These are phyloP conservation scores for Protoeuglena noctilucae DNA, from an alignment of 139 green algal species.

Conservation along the genomic window DNA sequence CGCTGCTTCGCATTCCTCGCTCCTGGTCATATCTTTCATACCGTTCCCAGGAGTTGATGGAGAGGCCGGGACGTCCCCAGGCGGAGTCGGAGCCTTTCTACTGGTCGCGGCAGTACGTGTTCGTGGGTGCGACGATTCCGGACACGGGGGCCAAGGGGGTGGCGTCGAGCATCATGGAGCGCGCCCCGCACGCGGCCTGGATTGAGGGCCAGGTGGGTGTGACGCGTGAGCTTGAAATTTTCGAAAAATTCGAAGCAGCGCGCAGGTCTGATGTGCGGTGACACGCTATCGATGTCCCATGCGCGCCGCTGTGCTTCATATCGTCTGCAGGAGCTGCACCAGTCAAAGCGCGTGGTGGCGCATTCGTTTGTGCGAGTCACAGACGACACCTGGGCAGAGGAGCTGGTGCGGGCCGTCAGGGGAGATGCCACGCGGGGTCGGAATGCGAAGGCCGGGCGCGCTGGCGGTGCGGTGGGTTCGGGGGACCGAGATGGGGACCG, in stretches of 20 bases:
- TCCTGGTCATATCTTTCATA: no score
- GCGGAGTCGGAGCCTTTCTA: not conserved
- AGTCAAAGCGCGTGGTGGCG: conserved; percentile 20
- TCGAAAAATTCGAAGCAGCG: not conserved
- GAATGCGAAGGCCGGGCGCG: no score
- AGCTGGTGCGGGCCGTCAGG: conserved; percentile 14
- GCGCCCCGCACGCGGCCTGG: conserved; percentile 48
- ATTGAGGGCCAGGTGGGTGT: conserved; percentile 36
- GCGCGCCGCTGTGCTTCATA: no score
- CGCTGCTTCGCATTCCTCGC: no score
- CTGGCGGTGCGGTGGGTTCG: conserved; percentile 7
- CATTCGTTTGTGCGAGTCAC: conserved; percentile 28
- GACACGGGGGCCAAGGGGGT: conserved; percentile 30
- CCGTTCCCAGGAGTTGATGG: no score
- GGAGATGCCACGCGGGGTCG: conserved; percentile 1
- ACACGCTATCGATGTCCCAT: not conserved
- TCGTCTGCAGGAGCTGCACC: conserved; percentile 60
- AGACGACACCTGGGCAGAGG: not conserved
- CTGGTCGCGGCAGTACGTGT: conserved; percentile 72
- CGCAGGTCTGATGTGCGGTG: not conserved
- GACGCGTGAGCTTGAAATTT: not conserved
- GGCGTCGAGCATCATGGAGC: conserved; percentile 35
- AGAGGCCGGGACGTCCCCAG: not conserved
- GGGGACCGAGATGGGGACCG: conserved; percentile 2
- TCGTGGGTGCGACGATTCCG: conserved; percentile 83